These are phyloP conservation scores for Zhuliangozyma parablackwelliae DNA, from an alignment of 1,139 yeast genomes.

Conservation along the genomic window DNA sequence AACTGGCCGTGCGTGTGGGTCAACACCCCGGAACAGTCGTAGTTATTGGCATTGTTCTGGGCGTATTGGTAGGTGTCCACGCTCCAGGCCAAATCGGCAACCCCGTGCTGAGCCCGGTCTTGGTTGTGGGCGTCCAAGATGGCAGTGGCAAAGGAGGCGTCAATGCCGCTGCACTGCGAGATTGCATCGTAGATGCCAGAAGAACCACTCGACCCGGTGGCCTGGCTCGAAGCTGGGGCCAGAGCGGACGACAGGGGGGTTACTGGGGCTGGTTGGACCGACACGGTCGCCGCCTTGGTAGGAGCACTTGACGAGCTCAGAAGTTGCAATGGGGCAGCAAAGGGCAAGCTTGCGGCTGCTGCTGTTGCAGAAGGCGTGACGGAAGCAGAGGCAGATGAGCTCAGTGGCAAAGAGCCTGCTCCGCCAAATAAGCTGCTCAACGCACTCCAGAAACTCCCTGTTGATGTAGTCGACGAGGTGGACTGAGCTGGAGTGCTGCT, in stretches of 20 bases:
- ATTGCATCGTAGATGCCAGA: slow-evolving; percentile 23
- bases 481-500: slow-evolving; percentile 5
- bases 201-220: slow-evolving; percentile 5
- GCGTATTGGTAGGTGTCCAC: slow-evolving; percentile 59
- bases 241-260: slow-evolving; percentile 11
- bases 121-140: slow-evolving; percentile 47
- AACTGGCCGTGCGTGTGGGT: slow-evolving; percentile 73
- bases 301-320: slow-evolving; percentile 1
- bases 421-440: slow-evolving; percentile 7
- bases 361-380: background rate
- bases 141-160: slow-evolving; percentile 25
- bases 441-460: slow-evolving; percentile 10
- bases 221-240: slow-evolving; percentile 9
- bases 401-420: too few relatives aligned
- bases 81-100: slow-evolving; percentile 60
- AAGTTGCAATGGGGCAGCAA: too few relatives aligned
- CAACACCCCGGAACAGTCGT: slow-evolving; percentile 66
- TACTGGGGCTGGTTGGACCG: slow-evolving; percentile 7
- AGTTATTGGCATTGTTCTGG: slow-evolving; percentile 61
- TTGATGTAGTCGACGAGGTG: slow-evolving; percentile 1
- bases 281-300: background rate
- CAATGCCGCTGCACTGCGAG: slow-evolving; percentile 13
- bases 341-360: slow-evolving; percentile 1
- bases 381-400: slow-evolving; percentile 5
- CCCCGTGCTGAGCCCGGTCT: slow-evolving; percentile 62